Percentiles rank a stretch among this genome's conserved stretches.
Evolutionary conservation across 805 yeast genomes (phyloP).

Genomic region (Ogataea pignaliae): DNA sequence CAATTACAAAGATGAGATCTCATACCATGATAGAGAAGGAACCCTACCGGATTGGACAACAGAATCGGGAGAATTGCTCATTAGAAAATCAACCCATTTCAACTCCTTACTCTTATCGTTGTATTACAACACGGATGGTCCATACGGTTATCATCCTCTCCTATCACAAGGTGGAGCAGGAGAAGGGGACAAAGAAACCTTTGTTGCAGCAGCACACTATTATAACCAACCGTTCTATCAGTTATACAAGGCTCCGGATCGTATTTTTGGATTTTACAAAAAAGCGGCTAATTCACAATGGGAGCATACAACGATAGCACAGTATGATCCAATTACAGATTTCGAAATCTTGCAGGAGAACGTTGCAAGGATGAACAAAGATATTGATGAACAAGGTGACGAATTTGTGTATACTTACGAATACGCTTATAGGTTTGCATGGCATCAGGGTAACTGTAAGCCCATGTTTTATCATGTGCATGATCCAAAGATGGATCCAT

Average conservation of each 20-base stretch:
- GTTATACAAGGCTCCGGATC: constrained; percentile 31
- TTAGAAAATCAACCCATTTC: constrained; percentile 55
- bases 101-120: constrained; percentile 52
- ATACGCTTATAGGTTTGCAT: constrained; percentile 12
- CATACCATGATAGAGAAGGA: constrained; percentile 58
- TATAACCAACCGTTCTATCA: constrained; percentile 46
- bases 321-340: constrained; percentile 28
- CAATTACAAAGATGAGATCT: constrained; percentile 18
- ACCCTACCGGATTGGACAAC: constrained; percentile 63
- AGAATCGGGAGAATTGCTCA: constrained; percentile 62
- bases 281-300: constrained; percentile 10
- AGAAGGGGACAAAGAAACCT: constrained; percentile 76
- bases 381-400: constrained; percentile 2
- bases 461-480: constrained; percentile 41
- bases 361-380: constrained; percentile 2
- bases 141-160: constrained; percentile 51
- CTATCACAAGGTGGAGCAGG: constrained; percentile 61
- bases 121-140: constrained; percentile 65
- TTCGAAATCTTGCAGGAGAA: constrained; percentile 12
- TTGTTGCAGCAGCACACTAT: constrained; percentile 57
- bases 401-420: constrained; percentile 2
- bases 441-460: constrained; percentile 12
- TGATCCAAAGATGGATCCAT: constrained; percentile 48
- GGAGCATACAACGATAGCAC: constrained; percentile 20
- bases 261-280: constrained; percentile 18